Conservation (phyloP, 768 basidiomycete species). For the Hemileccinum rubropunctum region DNA sequence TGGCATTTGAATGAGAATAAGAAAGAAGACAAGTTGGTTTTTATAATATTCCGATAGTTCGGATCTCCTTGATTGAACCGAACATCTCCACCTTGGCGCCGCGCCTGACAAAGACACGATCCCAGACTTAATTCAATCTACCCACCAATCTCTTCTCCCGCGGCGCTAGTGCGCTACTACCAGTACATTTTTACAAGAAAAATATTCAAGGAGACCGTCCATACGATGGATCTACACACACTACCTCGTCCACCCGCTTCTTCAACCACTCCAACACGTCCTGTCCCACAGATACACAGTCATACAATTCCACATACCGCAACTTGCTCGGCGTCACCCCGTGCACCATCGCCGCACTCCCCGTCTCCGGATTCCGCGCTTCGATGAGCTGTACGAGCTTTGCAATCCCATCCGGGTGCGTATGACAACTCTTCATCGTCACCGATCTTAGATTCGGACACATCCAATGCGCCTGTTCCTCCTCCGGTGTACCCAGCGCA, state of each 20-base stretch:
- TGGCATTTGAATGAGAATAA: too few relatives aligned
- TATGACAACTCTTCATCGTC: constrained; percentile 61
- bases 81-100: too few relatives aligned
- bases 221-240: constrained; percentile 57
- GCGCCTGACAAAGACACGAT: too few relatives aligned
- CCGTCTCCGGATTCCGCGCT: constrained; percentile 58
- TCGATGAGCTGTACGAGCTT: constrained; percentile 74
- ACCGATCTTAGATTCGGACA: constrained; percentile 63
- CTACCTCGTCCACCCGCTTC: constrained; percentile 57
- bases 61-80: too few relatives aligned
- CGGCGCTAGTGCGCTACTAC: constrained; percentile 14
- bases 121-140: too few relatives aligned
- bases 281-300: constrained; percentile 62
- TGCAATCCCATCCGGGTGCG: constrained; percentile 60
- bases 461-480: constrained; percentile 56
- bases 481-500: constrained; percentile 58
- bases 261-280: constrained; percentile 72
- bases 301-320: constrained; percentile 58
- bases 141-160: not conserved
- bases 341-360: constrained; percentile 34
- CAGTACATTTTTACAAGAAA: too few relatives aligned
- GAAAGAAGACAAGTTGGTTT: too few relatives aligned
- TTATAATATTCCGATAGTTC: too few relatives aligned
- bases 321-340: constrained; percentile 54
- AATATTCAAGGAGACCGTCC: constrained; percentile 35